Base-by-base conservation (phyloP, 768 basidiomycete genomes). In the Psilocybe azurescens region DNA sequence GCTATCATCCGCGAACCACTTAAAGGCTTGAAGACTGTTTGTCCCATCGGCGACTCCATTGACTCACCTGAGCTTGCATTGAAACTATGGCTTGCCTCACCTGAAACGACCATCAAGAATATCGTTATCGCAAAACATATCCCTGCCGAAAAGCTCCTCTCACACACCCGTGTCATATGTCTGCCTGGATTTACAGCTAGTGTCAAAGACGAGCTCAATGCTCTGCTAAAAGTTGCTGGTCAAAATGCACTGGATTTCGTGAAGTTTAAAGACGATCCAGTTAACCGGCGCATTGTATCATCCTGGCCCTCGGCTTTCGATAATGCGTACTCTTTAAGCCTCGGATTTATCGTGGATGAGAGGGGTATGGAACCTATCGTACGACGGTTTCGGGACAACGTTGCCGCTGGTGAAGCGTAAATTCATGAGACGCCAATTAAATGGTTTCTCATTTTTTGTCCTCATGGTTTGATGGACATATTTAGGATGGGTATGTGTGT, bases 171-270 rank as follows among this genome's bases (percentile, higher is more conserved):
- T 56, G 83, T 83, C 6, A 79, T 87, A 38, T 87, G 83, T 64
- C 70, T 87, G 2, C 88, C 88, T 1, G 88, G 88, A 0, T 84
- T 88, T 71, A 85, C 83, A 3, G 76, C 83, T 9, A 86, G 81
- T 3, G 80, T 87, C 1, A 78, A 81, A 38, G 81, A 86, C 49
- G 85, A 85, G 71, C 72, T 89, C 11, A 70, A 78, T 13, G 86
- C 87, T 7, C 74, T 89, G 30, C 76, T 79, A 57, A 74, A 77
- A 52, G 79, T 84, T n/a, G 86, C 79, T 3, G 87, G 87, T 1
- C 70, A 76, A 62, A 75, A 81, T 47, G 81, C 77, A 2, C 62
- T 85, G 55, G 69, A 78, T 14, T 70, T 84, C 5, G 79, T 89
- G 57, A 75, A 74, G 57, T 84, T 83, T 67, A 73, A 78, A 64